These are phyloP conservation scores for Oryza nivara DNA, from an alignment of 176 grass and related monocot species.

Conservation along the genomic window DNA sequence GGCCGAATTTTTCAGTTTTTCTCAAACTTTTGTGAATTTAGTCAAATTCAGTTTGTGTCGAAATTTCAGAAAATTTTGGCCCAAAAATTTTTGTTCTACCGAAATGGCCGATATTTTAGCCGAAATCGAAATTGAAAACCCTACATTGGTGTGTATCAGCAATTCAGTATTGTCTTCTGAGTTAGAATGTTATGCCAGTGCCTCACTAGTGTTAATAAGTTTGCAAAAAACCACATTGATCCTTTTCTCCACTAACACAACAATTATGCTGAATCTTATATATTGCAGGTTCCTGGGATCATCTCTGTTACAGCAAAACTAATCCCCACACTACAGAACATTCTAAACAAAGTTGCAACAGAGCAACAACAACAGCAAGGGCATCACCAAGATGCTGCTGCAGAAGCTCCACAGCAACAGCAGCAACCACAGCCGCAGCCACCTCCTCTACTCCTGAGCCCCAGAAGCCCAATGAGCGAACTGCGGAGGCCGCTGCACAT, in stretches of 20 bases:
- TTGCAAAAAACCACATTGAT: background rate
- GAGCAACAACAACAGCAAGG: constrained; percentile 55
- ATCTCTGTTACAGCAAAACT: constrained; percentile 71
- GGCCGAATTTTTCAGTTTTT: too few relatives aligned
- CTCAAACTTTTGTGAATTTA: too few relatives aligned
- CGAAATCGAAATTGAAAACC: too few relatives aligned
- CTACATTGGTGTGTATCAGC: background rate
- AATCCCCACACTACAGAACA: constrained; percentile 65
- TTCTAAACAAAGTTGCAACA: constrained; percentile 57
- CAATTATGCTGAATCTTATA: constrained; percentile 1
- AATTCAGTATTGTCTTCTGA: background rate
- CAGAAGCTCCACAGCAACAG: constrained; percentile 25
- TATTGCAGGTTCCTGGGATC: constrained; percentile 69
- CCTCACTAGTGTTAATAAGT: constrained; percentile 3
- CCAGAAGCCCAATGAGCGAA: constrained; percentile 49
- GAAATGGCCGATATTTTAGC: too few relatives aligned
- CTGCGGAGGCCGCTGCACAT: constrained; percentile 43
- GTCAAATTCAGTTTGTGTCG: too few relatives aligned
- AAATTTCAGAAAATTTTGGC: too few relatives aligned
- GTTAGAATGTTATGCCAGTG: background rate
- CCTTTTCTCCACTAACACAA: constrained; percentile 30
- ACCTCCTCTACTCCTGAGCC: constrained; percentile 53
- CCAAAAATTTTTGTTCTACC: too few relatives aligned
- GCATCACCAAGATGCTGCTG: constrained; percentile 35
- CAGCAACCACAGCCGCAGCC: constrained; percentile 22